Base-by-base conservation (phyloP, 1,139 yeast genomes). In the Debaryomyces subglobosus region DNA sequence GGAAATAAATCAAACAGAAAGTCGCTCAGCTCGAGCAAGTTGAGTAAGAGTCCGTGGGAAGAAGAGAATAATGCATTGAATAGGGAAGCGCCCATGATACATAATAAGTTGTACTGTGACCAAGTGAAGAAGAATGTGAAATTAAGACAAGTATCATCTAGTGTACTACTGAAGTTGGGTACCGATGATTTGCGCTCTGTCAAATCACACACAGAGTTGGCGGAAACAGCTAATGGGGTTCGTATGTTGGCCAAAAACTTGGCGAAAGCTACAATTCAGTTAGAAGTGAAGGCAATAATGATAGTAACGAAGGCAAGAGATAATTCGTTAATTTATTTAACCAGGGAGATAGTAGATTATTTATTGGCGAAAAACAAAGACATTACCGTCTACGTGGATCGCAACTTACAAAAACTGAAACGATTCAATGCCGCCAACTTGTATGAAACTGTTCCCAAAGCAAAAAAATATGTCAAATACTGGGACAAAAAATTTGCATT, bases 241-340 rank as follows among this genome's bases (percentile, higher is more conserved):
- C 75, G 96, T 43, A 79, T 86, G 73, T 72, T 89, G 52, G 90
- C 94, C 18, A 85, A 85, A 55, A 88, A 86, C 62, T 71, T 89
- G 38, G 80, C 86, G 42, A 81, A 83, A 56, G 91, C 96, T 5
- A 84, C 89, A 3, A 85, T 89, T 35, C 85, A 84, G 55, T 67
- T 89, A 25, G 85, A 86, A 49, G 85, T 87, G 8, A 77, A 78
- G 47, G 82, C 89, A 8, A 80, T 90, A 21, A 78, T 90, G 83
- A 80, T 90, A 20, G 91, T 89, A 12, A 90, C 96, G 12, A 90
- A 90, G 64, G 95, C 95, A 0, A 77, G 94, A 47, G 97, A 90
- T 61, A 85, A 86, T 58, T 84, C 91, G 5, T 71, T 89, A 49
- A 81, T 87, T 7, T 84, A 82, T 57, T 71, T 89, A 43, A 88